These are phyloP conservation scores for Brassica cretica DNA, from an alignment of 345 rosid genomes.

Conservation along the genomic window DNA sequence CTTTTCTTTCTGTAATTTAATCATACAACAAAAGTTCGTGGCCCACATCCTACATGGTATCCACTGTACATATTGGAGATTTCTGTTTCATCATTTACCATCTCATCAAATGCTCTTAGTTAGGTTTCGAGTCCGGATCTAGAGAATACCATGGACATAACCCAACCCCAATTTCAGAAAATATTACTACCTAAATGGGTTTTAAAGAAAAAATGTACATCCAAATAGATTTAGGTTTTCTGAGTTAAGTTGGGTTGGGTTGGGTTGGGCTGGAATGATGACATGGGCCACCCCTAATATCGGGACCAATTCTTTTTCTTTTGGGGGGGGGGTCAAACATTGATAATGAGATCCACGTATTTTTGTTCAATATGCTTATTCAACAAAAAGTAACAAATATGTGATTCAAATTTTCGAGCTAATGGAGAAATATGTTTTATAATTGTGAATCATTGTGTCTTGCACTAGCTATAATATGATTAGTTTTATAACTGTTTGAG, in stretches of 20 bases:
- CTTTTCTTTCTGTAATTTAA: not conserved
- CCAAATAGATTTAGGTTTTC: not conserved
- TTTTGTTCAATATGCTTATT: not conserved
- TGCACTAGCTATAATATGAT: not conserved
- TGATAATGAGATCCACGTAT: not conserved
- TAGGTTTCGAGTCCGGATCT: not conserved
- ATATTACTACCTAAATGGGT: not conserved
- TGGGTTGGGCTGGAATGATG: not conserved
- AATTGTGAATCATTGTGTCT: not conserved
- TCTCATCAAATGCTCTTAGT: not conserved
- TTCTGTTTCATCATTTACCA: not conserved
- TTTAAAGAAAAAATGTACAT: no score
- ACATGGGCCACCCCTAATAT: not conserved
- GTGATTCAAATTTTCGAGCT: not conserved
- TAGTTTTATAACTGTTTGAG: no score
- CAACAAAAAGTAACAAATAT: not conserved
- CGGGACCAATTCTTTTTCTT: not conserved
- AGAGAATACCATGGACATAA: not conserved
- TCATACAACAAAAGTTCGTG: conserved; percentile 15
- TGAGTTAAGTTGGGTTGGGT: not conserved
- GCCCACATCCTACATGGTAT: not conserved
- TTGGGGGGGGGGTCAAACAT: not conserved
- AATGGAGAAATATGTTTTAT: not conserved
- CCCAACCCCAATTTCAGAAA: not conserved
- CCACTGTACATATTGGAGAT: not conserved